phyloP scores from a whole-genome alignment of 1,284 basidiomycete genomes.

The Pseudozyma flocculosa region DNA sequence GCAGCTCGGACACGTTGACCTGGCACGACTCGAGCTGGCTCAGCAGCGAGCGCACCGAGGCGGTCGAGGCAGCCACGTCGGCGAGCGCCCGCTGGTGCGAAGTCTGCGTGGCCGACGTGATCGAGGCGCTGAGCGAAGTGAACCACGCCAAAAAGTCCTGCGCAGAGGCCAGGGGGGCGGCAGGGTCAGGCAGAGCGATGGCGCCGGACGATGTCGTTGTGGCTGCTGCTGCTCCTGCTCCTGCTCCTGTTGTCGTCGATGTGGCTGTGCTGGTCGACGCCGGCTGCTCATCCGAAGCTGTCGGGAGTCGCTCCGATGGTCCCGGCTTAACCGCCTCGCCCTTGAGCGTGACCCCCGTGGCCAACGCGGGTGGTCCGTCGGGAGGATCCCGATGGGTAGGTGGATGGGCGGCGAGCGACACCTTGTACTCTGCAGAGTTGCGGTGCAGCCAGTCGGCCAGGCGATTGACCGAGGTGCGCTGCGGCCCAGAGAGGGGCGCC shows the following conservation, averaged over 20 bases:
- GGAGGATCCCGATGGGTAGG: neutral
- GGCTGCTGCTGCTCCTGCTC: too few relatives aligned
- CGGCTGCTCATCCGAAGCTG: too few relatives aligned
- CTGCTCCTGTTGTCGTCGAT: too few relatives aligned
- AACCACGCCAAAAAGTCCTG: conserved; percentile 42
- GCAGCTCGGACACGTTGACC: conserved; percentile 42
- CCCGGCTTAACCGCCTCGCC: too few relatives aligned
- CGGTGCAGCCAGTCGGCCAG: conserved; percentile 41
- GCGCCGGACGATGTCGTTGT: conserved; percentile 2
- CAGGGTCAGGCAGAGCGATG: conserved; percentile 11
- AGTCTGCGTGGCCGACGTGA: conserved; percentile 37
- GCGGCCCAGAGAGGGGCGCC: conserved; percentile 27
- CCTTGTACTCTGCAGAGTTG: conserved; percentile 24
- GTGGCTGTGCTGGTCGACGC: too few relatives aligned
- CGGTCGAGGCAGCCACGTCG: conserved; percentile 25
- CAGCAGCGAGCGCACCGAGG: conserved; percentile 27
- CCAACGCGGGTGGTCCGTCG: too few relatives aligned
- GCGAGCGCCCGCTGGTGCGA: conserved; percentile 26
- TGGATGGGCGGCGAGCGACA: neutral
- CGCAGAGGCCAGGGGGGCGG: conserved; percentile 28
- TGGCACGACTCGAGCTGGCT: conserved; percentile 41
- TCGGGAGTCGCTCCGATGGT: too few relatives aligned
- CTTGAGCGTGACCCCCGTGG: too few relatives aligned
- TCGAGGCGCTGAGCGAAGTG: conserved; percentile 28
- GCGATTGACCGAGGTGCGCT: conserved; percentile 37